A percentile compares a stretch with the other conserved stretches of the same genome.
Conservation (phyloP, 2,329 filamentous ascomycete species). For the Trichoderma atroviride region DNA sequence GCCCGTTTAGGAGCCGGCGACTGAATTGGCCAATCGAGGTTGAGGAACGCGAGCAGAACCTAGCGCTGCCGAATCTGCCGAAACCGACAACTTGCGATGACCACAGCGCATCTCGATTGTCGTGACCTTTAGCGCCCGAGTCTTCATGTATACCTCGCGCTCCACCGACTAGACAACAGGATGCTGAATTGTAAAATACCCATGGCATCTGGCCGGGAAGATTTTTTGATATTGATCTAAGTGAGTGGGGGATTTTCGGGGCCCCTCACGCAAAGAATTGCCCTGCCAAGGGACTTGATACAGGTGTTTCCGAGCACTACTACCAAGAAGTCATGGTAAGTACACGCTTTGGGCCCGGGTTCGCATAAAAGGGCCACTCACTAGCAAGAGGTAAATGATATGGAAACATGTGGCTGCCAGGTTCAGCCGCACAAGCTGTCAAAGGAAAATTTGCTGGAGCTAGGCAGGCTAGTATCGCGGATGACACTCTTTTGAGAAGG, state of each 20-base stretch:
- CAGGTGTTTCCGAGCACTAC: neutral
- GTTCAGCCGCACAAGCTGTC: neutral
- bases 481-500: neutral
- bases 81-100: neutral
- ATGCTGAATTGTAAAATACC: neutral
- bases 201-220: neutral
- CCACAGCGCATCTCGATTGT: neutral
- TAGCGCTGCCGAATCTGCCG: neutral
- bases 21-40: neutral
- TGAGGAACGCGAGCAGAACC: neutral
- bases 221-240: neutral
- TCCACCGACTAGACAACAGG: neutral
- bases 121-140: neutral
- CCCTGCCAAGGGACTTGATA: neutral
- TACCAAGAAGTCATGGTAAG: neutral
- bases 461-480: neutral
- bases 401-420: neutral
- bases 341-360: neutral
- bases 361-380: neutral
- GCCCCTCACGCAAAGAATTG: neutral
- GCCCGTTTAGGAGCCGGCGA: neutral
- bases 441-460: neutral
- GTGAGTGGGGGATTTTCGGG: neutral
- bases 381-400: neutral
- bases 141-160: neutral